A percentile compares a stretch with the other conserved stretches of the same genome.
phyloP scores from a whole-genome alignment of 306 rosid species.

The Fragaria iinumae region DNA sequence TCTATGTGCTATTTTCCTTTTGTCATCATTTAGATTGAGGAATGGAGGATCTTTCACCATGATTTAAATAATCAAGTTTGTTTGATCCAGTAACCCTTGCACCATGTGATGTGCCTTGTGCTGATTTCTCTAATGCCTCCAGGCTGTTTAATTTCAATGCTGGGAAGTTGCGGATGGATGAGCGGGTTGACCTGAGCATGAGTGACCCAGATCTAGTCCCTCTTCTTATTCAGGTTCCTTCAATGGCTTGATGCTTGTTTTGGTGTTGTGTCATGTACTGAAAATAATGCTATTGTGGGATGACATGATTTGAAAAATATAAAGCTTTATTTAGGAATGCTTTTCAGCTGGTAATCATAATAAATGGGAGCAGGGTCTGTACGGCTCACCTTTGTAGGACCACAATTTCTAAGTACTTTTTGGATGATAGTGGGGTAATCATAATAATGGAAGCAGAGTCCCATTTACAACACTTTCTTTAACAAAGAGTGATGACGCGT shows the following conservation, averaged over 20 bases:
- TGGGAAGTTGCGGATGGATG: slow-evolving; percentile 85
- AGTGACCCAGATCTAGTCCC: slow-evolving; percentile 96
- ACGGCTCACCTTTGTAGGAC: neutral
- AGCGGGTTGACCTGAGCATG: slow-evolving; percentile 81
- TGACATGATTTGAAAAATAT: neutral
- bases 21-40: neutral
- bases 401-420: neutral
- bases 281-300: neutral
- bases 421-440: no score
- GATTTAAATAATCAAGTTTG: neutral
- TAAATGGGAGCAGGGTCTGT: neutral
- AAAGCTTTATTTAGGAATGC: neutral
- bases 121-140: slow-evolving; percentile 32
- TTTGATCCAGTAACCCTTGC: neutral
- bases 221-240: slow-evolving; percentile 77
- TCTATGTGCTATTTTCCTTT: no score
- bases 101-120: neutral
- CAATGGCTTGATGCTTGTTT: neutral
- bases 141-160: slow-evolving; percentile 86
- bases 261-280: slow-evolving; percentile 10
- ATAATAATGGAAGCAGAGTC: no score
- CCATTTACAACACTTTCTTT: neutral
- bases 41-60: neutral
- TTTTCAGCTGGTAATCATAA: neutral
- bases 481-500: neutral